Percentiles rank a stretch among this genome's conserved stretches.
phyloP scores from a whole-genome alignment of 2,329 filamentous ascomycete species.

The Trichoderma guizhouense region DNA sequence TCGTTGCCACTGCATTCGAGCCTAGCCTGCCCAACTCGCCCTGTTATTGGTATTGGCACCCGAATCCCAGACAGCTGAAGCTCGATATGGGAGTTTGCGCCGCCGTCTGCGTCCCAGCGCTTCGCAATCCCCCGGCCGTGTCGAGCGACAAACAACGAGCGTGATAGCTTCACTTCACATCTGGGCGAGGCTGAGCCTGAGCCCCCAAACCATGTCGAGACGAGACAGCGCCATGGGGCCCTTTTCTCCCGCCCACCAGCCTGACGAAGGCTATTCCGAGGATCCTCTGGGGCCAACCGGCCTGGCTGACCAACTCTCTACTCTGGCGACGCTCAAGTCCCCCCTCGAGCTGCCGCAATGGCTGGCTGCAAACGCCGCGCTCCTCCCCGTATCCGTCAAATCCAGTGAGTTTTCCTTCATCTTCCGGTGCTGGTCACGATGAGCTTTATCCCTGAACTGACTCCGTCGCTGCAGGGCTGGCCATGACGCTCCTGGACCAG shows the following conservation, averaged over 20 bases:
- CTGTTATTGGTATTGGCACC: constrained; percentile 1
- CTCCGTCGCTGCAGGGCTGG: constrained; percentile 58
- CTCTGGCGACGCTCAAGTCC: constrained; percentile 37
- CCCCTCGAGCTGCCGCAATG: constrained; percentile 47
- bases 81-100: constrained; percentile 16
- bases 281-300: constrained; percentile 55
- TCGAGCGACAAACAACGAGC: not conserved
- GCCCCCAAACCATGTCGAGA: constrained; percentile 27
- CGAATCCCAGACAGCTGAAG: not conserved
- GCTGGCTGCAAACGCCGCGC: constrained; percentile 48
- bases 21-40: not conserved
- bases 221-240: constrained; percentile 23
- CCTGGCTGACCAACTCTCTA: constrained; percentile 28
- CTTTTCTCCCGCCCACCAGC: constrained; percentile 36
- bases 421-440: not conserved
- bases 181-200: constrained; percentile 10
- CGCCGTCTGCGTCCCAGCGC: constrained; percentile 1
- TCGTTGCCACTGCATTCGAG: not conserved
- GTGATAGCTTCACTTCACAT: constrained; percentile 17
- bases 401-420: constrained; percentile 40
- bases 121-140: constrained; percentile 6
- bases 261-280: constrained; percentile 87
- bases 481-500: constrained; percentile 72
- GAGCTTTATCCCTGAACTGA: not conserved
- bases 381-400: constrained; percentile 47